Evolutionary conservation across 164 flowering plant genomes (phyloP).

Genomic region (Vitis labrusca): DNA sequence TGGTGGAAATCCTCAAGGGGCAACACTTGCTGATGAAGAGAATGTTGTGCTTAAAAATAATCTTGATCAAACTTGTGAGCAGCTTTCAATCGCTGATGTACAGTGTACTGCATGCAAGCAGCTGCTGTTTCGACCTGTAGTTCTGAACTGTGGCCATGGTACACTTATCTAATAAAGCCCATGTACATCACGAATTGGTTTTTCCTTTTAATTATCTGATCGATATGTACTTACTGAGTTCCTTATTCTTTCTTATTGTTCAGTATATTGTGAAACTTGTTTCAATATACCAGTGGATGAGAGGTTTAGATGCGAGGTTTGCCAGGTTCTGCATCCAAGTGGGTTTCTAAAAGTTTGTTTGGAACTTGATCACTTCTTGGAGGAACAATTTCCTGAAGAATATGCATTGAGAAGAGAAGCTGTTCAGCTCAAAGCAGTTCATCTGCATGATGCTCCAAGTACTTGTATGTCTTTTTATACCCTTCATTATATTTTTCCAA

Average conservation of each 20-base stretch:
- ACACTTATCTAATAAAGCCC: conserved; percentile 10
- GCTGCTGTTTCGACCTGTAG: conserved; percentile 62
- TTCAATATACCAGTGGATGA: conserved; percentile 26
- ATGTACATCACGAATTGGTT: background rate
- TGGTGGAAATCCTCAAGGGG: conserved; percentile 14
- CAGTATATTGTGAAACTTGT: conserved; percentile 75
- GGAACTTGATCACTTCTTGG: conserved; percentile 65
- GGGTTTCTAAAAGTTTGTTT: conserved; percentile 74
- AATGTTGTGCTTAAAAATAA: conserved; percentile 3
- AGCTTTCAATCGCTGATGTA: conserved; percentile 50
- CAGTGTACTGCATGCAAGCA: conserved; percentile 63
- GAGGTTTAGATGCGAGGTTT: conserved; percentile 52
- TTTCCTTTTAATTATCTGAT: background rate
- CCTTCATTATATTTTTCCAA: background rate
- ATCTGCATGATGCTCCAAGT: conserved; percentile 22
- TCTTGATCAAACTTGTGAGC: conserved; percentile 12
- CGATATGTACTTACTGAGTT: background rate
- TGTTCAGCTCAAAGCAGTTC: conserved; percentile 26
- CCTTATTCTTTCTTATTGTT: conserved; percentile 9
- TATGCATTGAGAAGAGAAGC: conserved; percentile 47
- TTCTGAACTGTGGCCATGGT: conserved; percentile 97
- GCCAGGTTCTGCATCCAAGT: conserved; percentile 57
- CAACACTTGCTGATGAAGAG: conserved; percentile 18
- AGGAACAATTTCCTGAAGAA: conserved; percentile 55
- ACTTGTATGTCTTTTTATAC: conserved; percentile 30